Percentiles rank a stretch among this genome's conserved stretches.
These are phyloP conservation scores for Solanum chiquidenum DNA, from an alignment of 257 asterid genomes.

Conservation along the genomic window DNA sequence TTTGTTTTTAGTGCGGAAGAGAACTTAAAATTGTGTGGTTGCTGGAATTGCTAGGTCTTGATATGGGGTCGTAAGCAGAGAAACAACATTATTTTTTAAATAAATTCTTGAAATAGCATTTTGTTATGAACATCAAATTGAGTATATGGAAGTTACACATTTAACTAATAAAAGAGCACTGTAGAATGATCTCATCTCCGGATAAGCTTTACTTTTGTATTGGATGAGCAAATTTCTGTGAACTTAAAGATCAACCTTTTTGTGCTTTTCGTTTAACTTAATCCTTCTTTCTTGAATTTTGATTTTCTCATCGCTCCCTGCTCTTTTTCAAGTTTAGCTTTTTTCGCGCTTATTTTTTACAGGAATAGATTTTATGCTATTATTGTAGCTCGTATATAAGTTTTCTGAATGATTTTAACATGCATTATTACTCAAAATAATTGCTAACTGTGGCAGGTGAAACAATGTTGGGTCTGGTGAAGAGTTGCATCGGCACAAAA, in stretches of 20 bases:
- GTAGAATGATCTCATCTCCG: background rate
- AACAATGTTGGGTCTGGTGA: slow-evolving; percentile 75
- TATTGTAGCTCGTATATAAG: background rate
- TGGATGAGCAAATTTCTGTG: background rate
- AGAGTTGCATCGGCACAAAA: slow-evolving; percentile 95
- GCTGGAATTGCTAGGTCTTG: background rate
- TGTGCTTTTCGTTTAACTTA: background rate
- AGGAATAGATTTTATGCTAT: background rate
- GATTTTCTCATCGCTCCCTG: background rate
- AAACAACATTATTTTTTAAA: background rate
- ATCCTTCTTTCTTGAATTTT: background rate
- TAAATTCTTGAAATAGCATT: background rate
- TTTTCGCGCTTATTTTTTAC: background rate
- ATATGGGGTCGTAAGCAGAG: background rate
- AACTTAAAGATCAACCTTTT: background rate
- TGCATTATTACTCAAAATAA: background rate
- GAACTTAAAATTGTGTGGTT: background rate
- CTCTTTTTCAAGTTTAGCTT: background rate
- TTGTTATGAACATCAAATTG: background rate
- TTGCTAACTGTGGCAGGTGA: slow-evolving; percentile 40
- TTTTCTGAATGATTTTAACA: background rate
- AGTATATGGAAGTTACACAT: background rate
- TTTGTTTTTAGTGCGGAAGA: background rate
- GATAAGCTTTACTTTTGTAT: background rate
- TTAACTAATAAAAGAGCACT: background rate